phyloP scores from a whole-genome alignment of 768 basidiomycete species.

The Neoboletus subvelutipes region DNA sequence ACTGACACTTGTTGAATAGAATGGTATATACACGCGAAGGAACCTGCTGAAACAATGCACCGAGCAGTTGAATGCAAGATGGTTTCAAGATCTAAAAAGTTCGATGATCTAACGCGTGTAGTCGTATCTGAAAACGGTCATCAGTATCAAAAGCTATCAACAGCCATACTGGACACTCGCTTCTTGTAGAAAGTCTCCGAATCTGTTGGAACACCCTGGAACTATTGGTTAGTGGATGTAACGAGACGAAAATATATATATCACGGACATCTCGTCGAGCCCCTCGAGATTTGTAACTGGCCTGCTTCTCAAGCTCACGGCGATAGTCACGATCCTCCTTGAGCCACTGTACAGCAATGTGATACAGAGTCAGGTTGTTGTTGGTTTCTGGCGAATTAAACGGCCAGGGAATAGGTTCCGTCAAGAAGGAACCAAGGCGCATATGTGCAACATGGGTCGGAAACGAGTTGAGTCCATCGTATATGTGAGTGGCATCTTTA shows the following conservation, averaged over 20 bases:
- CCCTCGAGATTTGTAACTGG: constrained; percentile 56
- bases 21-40: constrained; percentile 4
- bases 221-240: constrained; percentile 3
- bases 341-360: constrained; percentile 83
- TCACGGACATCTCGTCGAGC: constrained; percentile 52
- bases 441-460: constrained; percentile 94
- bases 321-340: constrained; percentile 75
- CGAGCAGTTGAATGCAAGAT: constrained; percentile 13
- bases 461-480: constrained; percentile 87
- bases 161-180: constrained; percentile 39
- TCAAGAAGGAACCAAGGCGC: constrained; percentile 75
- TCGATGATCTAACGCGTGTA: constrained; percentile 41
- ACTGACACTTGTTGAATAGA: constrained; percentile 6
- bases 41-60: constrained; percentile 17
- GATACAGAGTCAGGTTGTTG: constrained; percentile 48
- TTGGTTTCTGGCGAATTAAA: constrained; percentile 33
- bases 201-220: constrained; percentile 62
- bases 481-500: constrained; percentile 94
- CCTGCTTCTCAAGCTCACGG: constrained; percentile 53
- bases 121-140: constrained; percentile 43
- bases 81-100: background rate
- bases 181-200: constrained; percentile 86
- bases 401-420: constrained; percentile 71
- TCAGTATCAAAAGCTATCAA: constrained; percentile 5
- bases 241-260: background rate